A percentile compares a stretch with the other conserved stretches of the same genome.
These are phyloP conservation scores for Cytospora leucostoma DNA, from an alignment of 2,329 filamentous ascomycete species.

Conservation along the genomic window DNA sequence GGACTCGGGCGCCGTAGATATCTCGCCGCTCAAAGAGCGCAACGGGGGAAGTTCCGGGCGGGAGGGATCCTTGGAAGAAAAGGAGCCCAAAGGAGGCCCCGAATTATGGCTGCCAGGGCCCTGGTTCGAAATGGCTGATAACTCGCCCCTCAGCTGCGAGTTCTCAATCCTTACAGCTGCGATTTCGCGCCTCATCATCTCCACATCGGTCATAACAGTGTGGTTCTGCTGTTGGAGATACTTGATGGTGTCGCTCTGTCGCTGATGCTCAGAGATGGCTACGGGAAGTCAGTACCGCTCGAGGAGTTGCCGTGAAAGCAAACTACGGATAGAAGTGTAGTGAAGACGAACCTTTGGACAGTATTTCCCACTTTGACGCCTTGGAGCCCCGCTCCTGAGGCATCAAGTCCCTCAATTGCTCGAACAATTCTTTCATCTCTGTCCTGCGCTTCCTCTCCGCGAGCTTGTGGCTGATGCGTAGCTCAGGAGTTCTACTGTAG, in stretches of 20 bases:
- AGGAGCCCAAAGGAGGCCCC: conserved; percentile 31
- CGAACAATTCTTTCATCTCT: conserved; percentile 87
- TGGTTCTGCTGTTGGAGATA: conserved; percentile 49
- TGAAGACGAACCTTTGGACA: conserved; percentile 72
- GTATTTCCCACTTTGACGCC: conserved; percentile 86
- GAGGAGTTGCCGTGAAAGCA: neutral
- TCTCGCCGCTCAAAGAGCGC: conserved; percentile 50
- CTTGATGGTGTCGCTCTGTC: conserved; percentile 53
- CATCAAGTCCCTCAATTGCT: conserved; percentile 75
- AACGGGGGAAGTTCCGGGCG: conserved; percentile 60
- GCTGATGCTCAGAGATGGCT: conserved; percentile 65
- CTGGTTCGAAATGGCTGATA: conserved; percentile 33
- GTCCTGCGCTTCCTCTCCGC: conserved; percentile 81
- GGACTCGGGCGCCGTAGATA: conserved; percentile 53
- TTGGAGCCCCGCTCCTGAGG: conserved; percentile 81
- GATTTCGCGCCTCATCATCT: conserved; percentile 52
- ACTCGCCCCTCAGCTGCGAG: conserved; percentile 46
- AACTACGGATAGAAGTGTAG: neutral
- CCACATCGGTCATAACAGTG: conserved; percentile 46
- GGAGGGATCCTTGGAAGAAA: conserved; percentile 34
- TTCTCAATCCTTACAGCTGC: conserved; percentile 50
- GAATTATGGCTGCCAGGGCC: conserved; percentile 29
- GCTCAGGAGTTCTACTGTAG: conserved; percentile 79
- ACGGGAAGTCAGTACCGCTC: neutral
- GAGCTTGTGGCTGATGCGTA: conserved; percentile 81